Percentiles rank a stretch among this genome's conserved stretches.
Evolutionary conservation across 306 rosid species (phyloP).

Genomic region (Lathyrus tuberosus): DNA sequence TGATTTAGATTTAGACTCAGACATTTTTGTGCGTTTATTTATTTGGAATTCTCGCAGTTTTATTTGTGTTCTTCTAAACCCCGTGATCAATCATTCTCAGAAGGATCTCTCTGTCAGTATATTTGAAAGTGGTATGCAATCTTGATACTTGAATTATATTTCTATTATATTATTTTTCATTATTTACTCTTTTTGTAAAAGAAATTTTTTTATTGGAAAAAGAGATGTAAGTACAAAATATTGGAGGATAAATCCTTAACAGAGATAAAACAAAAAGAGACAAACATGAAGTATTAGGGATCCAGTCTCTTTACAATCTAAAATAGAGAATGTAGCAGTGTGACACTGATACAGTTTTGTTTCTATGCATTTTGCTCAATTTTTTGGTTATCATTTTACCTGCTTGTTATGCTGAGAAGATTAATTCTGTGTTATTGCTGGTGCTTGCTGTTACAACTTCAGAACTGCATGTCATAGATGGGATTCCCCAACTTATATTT

Average conservation of each 20-base stretch:
- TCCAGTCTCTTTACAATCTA: slow-evolving; percentile 1
- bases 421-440: slow-evolving; percentile 38
- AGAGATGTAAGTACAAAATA: slow-evolving; percentile 1
- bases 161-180: background rate
- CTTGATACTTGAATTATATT: slow-evolving; percentile 19
- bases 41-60: slow-evolving; percentile 28
- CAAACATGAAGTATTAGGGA: background rate
- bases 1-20: background rate
- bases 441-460: slow-evolving; percentile 42
- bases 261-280: background rate
- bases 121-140: slow-evolving; percentile 77
- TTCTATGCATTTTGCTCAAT: slow-evolving; percentile 9
- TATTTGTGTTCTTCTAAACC: slow-evolving; percentile 82
- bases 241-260: slow-evolving; percentile 11
- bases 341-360: too few species aligned
- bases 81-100: slow-evolving; percentile 79
- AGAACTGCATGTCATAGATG: slow-evolving; percentile 98
- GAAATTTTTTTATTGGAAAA: background rate
- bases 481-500: slow-evolving; percentile 83
- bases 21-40: slow-evolving; percentile 16
- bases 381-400: slow-evolving; percentile 14
- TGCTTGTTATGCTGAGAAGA: slow-evolving; percentile 32
- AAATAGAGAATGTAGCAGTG: background rate
- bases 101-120: slow-evolving; percentile 93
- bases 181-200: background rate